phyloP scores from a whole-genome alignment of 352 stramenopile species.

The Globisporangium solare region DNA sequence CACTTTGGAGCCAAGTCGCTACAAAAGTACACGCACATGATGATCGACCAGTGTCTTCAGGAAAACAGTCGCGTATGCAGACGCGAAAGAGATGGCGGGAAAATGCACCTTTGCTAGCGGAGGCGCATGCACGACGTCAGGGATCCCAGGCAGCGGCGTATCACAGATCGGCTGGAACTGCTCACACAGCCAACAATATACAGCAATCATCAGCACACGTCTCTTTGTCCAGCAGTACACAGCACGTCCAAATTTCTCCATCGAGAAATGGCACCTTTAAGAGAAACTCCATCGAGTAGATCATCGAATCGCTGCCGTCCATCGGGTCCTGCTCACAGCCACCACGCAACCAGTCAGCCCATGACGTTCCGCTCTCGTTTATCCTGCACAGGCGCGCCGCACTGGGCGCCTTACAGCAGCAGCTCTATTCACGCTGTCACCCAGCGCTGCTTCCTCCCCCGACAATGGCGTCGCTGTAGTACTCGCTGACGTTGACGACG shows the following conservation, averaged over 20 bases:
- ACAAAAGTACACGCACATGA: slow-evolving; percentile 1
- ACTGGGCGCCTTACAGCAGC: neutral
- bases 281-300: slow-evolving; percentile 67
- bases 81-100: no score
- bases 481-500: neutral
- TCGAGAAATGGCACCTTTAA: slow-evolving; percentile 21
- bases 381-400: neutral
- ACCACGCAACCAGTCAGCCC: neutral
- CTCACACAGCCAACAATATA: neutral
- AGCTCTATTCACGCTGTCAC: neutral
- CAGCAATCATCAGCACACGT: neutral
- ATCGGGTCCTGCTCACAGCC: slow-evolving; percentile 10
- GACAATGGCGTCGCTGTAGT: neutral
- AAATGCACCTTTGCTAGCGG: slow-evolving; percentile 27
- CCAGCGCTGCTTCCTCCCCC: neutral
- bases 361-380: neutral
- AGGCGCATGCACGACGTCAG: slow-evolving; percentile 40
- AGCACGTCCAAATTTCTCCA: neutral
- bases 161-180: slow-evolving; percentile 62
- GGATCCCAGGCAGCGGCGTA: slow-evolving; percentile 28
- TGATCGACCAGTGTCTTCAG: no score
- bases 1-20: slow-evolving; percentile 38
- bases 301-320: slow-evolving; percentile 20
- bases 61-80: no score
- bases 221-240: neutral